These are phyloP conservation scores for Echinosophora koreensis DNA, from an alignment of 306 rosid genomes.

Conservation along the genomic window DNA sequence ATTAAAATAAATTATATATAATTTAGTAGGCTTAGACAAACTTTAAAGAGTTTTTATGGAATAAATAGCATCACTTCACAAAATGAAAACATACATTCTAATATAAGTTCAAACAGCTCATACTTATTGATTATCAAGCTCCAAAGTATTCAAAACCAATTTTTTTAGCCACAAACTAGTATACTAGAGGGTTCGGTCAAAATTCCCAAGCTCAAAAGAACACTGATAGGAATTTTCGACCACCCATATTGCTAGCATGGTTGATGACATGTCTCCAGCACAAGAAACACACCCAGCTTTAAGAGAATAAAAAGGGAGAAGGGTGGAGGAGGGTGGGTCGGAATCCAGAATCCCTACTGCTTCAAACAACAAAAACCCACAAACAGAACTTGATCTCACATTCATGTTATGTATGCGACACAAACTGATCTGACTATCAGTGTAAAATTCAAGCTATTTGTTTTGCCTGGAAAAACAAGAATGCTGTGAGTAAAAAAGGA, in stretches of 20 bases:
- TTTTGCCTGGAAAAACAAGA: not conserved
- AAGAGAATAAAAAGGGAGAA: not conserved
- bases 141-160: slow-evolving; percentile 15
- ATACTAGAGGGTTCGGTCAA: slow-evolving; percentile 30
- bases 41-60: not conserved
- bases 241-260: slow-evolving; percentile 24
- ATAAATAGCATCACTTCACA: slow-evolving; percentile 1
- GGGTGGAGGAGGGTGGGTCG: not conserved
- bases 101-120: slow-evolving; percentile 28
- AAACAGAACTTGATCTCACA: not conserved
- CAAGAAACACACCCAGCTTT: slow-evolving; percentile 4
- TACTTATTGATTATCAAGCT: slow-evolving; percentile 31
- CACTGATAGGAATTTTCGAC: slow-evolving; percentile 21
- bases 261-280: slow-evolving; percentile 19
- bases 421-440: not conserved
- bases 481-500: not conserved
- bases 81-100: not conserved
- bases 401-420: not conserved
- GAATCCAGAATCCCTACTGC: not conserved
- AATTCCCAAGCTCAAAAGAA: slow-evolving; percentile 23
- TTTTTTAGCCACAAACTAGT: slow-evolving; percentile 28
- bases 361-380: not conserved
- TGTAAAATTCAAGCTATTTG: not conserved
- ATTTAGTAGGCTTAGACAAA: slow-evolving; percentile 30
- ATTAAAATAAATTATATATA: not conserved